These are phyloP conservation scores for Nothophoma quercina DNA, from an alignment of 2,329 filamentous ascomycete species.

Conservation along the genomic window DNA sequence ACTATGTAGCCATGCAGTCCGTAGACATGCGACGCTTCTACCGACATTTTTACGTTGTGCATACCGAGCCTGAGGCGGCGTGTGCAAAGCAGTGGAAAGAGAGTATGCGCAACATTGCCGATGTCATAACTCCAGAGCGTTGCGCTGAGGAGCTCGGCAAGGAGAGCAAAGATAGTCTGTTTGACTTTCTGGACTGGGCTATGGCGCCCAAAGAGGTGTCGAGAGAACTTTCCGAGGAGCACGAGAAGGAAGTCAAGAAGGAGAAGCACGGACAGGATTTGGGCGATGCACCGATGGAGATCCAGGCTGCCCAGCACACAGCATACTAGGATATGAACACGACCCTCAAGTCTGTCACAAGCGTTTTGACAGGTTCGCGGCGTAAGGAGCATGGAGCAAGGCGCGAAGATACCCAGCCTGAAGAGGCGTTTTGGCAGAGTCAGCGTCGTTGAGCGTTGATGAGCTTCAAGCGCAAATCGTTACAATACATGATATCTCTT, in stretches of 20 bases:
- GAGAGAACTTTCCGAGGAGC: no score
- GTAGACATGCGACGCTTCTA: constrained; percentile 35
- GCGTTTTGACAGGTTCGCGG: not conserved
- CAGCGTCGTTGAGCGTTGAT: not conserved
- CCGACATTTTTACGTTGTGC: constrained; percentile 44
- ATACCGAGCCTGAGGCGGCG: constrained; percentile 31
- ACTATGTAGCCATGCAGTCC: constrained; percentile 33
- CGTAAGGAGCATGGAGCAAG: not conserved
- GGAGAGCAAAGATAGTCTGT: constrained; percentile 25
- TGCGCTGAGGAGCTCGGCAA: constrained; percentile 36
- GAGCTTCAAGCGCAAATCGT: no score
- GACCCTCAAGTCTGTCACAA: not conserved
- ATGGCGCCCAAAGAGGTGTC: constrained; percentile 20
- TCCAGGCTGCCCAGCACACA: not conserved
- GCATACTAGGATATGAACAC: not conserved
- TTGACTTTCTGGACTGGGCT: constrained; percentile 41
- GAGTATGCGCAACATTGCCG: constrained; percentile 33
- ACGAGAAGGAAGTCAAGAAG: no score
- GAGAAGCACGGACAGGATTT: not conserved
- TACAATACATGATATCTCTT: not conserved
- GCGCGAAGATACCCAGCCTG: not conserved
- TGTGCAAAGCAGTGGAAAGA: constrained; percentile 32
- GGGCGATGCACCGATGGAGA: constrained; percentile 2
- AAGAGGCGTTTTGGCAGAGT: not conserved
- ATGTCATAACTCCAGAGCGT: constrained; percentile 38